Evolutionary conservation across 768 basidiomycete species (phyloP).

Genomic region (Tylopilus plumbeoviolaceoides): DNA sequence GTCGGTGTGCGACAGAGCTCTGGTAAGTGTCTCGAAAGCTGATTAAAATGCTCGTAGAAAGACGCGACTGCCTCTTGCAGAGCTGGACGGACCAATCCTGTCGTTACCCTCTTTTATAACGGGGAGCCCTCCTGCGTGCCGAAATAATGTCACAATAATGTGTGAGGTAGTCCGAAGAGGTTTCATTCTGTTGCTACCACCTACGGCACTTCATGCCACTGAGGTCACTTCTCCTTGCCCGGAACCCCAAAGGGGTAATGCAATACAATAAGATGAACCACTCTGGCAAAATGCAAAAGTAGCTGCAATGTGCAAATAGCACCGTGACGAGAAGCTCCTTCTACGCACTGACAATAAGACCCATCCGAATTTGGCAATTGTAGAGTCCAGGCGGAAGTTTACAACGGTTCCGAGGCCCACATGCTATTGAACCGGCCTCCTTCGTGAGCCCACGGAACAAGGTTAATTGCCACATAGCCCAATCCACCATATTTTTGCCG

Average conservation of each 20-base stretch:
- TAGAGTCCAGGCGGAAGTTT: slow-evolving; percentile 9
- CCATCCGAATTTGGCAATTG: slow-evolving; percentile 17
- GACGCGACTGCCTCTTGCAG: slow-evolving; percentile 1
- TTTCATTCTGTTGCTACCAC: not conserved
- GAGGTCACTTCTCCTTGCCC: not conserved
- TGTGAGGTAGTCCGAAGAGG: not conserved
- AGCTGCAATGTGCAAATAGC: not conserved
- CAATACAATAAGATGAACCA: slow-evolving; percentile 21
- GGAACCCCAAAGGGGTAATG: slow-evolving; percentile 2
- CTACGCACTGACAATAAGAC: slow-evolving; percentile 16
- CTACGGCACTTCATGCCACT: not conserved
- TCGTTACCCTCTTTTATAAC: slow-evolving; percentile 17
- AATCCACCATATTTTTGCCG: not conserved
- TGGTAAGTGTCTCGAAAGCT: not conserved
- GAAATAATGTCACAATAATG: not conserved
- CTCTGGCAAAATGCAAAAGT: not conserved
- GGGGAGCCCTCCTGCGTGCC: not conserved
- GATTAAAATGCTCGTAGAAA: not conserved
- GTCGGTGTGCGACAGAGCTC: not conserved
- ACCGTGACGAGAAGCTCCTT: slow-evolving; percentile 7
- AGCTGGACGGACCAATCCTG: not conserved
- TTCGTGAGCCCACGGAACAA: slow-evolving; percentile 1
- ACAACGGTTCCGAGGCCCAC: not conserved
- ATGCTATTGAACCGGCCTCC: not conserved
- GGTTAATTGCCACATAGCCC: not conserved